Base-by-base conservation (phyloP, 164 flowering plant genomes). In the Hamamelis virginiana region DNA sequence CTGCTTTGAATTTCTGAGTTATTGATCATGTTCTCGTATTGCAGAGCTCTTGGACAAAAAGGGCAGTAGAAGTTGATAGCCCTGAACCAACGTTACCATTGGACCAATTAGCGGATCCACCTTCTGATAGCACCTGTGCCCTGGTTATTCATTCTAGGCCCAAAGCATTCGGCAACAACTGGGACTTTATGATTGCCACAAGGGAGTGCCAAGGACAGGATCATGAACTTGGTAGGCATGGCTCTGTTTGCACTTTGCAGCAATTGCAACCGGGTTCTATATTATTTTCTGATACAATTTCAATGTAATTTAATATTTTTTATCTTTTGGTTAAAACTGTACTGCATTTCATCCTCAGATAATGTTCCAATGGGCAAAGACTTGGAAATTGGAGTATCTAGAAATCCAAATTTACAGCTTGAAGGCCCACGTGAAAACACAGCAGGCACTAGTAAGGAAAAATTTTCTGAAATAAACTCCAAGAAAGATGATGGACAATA, bases 1-100 rank as follows among this genome's bases (percentile, higher is more conserved):
- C 27, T 21, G 4, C n/a, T 59, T 43, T 6, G 19, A 45, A 8
- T 9, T 62, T 61, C n/a, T 61, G 64, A n/a, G 46, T 61, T 38
- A 21, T 1, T 9, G 5, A 3, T 26, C 46, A 57, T 59, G 25
- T 9, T 28, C 53, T 23, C 22, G 38, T 76, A 5, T 68, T 71
- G 64, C 86, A 89, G 94, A 87, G 83, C 78, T 86, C 94, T 26
- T 83, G 91, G 90, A 85, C 89, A 67, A 84, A 82, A 75, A 66
- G 72, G 57, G 81, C 80, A 8, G 74, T 75, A 22, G 91, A 86
- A 77, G 82, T 78, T 78, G 85, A 85, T 58, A 77, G 86, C 63
- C 87, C 89, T 23, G 61, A 44, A 22, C 67, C 74, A 65, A 15
- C 59, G 19, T 69, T 67, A 14, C 60, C 67, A 27, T 43, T 61